These are phyloP conservation scores for Skeletonema marinoi DNA, from an alignment of 108 stramenopile species.

Conservation along the genomic window DNA sequence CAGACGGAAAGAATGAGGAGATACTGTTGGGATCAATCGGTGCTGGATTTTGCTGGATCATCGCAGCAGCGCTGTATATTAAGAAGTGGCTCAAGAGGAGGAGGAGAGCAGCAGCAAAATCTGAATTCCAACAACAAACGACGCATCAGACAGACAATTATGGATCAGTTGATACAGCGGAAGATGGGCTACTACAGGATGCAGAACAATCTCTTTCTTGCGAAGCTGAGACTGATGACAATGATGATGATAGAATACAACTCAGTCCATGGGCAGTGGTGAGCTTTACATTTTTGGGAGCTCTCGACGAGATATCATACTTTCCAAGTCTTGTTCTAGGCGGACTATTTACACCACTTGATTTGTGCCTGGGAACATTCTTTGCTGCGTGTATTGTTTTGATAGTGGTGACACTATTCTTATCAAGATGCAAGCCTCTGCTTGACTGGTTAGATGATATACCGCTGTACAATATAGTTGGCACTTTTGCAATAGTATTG, in stretches of 20 bases:
- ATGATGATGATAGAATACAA: slow-evolving; percentile 24
- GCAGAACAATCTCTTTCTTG: neutral
- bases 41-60: slow-evolving; percentile 59
- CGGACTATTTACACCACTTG: slow-evolving; percentile 59
- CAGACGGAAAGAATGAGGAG: slow-evolving; percentile 21
- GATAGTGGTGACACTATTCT: slow-evolving; percentile 45
- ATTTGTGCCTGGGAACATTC: slow-evolving; percentile 63
- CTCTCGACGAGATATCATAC: slow-evolving; percentile 75
- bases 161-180: slow-evolving; percentile 7
- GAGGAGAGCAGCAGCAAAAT: slow-evolving; percentile 30
- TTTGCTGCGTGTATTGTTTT: slow-evolving; percentile 69
- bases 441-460: slow-evolving; percentile 64
- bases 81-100: slow-evolving; percentile 50
- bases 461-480: slow-evolving; percentile 63
- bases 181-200: slow-evolving; percentile 8
- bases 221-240: slow-evolving; percentile 12
- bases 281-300: slow-evolving; percentile 62
- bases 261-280: slow-evolving; percentile 52
- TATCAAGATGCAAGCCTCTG: slow-evolving; percentile 56
- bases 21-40: slow-evolving; percentile 45
- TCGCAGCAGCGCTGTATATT: slow-evolving; percentile 36
- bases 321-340: slow-evolving; percentile 75
- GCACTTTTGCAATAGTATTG: slow-evolving; percentile 62
- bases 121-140: slow-evolving; percentile 18
- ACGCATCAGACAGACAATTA: slow-evolving; percentile 22